phyloP scores from a whole-genome alignment of 331 rosid genomes.

The Rhamnella rubrinervis region DNA sequence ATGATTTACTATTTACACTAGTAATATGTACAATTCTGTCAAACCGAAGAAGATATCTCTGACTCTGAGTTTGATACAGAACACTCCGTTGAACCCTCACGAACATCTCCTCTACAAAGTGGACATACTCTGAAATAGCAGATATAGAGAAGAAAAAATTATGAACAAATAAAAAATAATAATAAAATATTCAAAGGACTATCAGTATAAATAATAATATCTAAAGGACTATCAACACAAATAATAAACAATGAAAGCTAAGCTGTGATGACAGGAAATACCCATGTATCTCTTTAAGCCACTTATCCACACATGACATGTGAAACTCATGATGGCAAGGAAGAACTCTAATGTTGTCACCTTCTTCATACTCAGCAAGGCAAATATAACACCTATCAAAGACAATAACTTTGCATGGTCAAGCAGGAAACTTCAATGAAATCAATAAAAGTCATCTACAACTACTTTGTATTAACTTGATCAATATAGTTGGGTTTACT shows the following conservation, averaged over 20 bases:
- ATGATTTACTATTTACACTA: conserved; percentile 41
- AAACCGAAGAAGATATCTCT: conserved; percentile 30
- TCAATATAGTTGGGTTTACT: no score
- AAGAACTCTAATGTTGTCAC: conserved; percentile 88
- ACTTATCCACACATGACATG: conserved; percentile 87
- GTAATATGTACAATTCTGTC: conserved; percentile 36
- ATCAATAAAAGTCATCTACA: background rate
- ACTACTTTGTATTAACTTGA: background rate
- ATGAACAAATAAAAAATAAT: conserved; percentile 1
- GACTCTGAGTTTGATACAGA: conserved; percentile 24
- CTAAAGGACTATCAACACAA: background rate
- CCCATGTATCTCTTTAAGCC: conserved; percentile 99
- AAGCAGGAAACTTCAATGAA: background rate
- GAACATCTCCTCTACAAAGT: conserved; percentile 53
- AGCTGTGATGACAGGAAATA: conserved; percentile 21
- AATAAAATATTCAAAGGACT: background rate
- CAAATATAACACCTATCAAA: conserved; percentile 85
- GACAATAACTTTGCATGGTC: conserved; percentile 5
- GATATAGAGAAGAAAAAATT: background rate
- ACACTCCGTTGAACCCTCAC: conserved; percentile 27
- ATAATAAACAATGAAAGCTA: background rate
- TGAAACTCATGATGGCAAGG: conserved; percentile 94
- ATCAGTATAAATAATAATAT: background rate
- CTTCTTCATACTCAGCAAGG: conserved; percentile 92
- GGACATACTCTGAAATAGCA: conserved; percentile 42